Conservation (phyloP, 225 moss, liverwort and hornwort species). For the Physcomitrium patens region DNA sequence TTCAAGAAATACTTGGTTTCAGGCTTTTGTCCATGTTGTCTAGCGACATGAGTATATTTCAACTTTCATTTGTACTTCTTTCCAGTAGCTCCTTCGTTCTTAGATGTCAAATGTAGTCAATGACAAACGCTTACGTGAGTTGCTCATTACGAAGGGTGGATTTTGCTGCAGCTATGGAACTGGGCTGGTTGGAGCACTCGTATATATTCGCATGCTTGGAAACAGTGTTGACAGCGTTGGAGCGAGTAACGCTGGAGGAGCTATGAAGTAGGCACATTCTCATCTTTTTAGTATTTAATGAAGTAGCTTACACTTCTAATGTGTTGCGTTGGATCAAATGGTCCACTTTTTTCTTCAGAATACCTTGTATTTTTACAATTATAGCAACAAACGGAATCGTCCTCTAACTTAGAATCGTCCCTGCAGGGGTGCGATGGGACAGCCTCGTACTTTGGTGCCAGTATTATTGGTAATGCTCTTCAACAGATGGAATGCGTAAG, state of each 20-base stretch:
- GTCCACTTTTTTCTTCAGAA: neutral
- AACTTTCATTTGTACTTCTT: neutral
- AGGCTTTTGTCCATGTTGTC: neutral
- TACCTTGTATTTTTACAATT: neutral
- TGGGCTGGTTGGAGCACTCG: constrained; percentile 76
- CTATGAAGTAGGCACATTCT: constrained; percentile 57
- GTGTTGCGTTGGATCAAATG: neutral
- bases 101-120: neutral
- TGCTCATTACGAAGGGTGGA: neutral
- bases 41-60: neutral
- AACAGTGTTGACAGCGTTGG: constrained; percentile 84
- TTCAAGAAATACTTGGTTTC: neutral
- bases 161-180: constrained; percentile 71
- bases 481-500: constrained; percentile 97
- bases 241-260: constrained; percentile 37
- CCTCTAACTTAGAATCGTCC: constrained; percentile 15
- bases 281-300: neutral
- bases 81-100: neutral
- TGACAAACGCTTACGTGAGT: neutral
- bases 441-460: constrained; percentile 86
- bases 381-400: neutral
- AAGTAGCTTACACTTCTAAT: neutral
- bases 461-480: constrained; percentile 87
- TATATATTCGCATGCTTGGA: constrained; percentile 92
- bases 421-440: constrained; percentile 80